Evolutionary conservation across 768 basidiomycete genomes (phyloP).

Genomic region (Phaffia tasmanica): DNA sequence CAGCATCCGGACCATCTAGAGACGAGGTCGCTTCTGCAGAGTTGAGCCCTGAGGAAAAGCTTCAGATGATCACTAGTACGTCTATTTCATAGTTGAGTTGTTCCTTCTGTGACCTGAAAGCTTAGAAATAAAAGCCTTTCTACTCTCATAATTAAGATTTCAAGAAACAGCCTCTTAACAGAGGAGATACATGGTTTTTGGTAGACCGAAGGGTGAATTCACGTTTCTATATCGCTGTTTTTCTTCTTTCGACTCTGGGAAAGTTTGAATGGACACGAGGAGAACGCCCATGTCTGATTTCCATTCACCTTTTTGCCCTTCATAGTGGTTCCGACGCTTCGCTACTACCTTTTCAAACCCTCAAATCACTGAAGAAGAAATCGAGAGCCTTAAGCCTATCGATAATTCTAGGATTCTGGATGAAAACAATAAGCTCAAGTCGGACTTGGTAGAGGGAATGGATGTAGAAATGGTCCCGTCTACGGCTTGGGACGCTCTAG

Average conservation of each 20-base stretch:
- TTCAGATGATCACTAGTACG: slow-evolving; percentile 18
- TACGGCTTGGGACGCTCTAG: slow-evolving; percentile 57
- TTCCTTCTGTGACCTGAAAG: not conserved
- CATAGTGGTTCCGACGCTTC: slow-evolving; percentile 25
- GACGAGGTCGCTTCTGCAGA: not conserved
- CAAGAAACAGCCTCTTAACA: slow-evolving; percentile 24
- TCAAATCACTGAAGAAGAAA: not conserved
- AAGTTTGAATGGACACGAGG: not conserved
- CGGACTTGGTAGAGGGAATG: slow-evolving; percentile 48
- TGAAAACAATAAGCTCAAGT: slow-evolving; percentile 42
- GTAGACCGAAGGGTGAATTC: slow-evolving; percentile 18
- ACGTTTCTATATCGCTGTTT: not conserved
- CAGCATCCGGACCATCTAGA: not conserved
- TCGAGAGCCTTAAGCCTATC: slow-evolving; percentile 47
- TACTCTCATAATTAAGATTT: slow-evolving; percentile 3
- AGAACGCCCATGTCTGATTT: not conserved
- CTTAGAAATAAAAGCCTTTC: not conserved
- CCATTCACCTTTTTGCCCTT: not conserved
- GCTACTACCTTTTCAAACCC: not conserved
- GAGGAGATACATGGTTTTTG: slow-evolving; percentile 17
- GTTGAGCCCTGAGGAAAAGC: slow-evolving; percentile 6
- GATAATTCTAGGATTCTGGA: slow-evolving; percentile 59
- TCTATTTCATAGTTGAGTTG: not conserved
- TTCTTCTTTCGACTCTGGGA: too few species aligned
- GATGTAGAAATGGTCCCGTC: slow-evolving; percentile 66